These are phyloP conservation scores for Tetraselmis striata DNA, from an alignment of 139 green algal species.

Conservation along the genomic window DNA sequence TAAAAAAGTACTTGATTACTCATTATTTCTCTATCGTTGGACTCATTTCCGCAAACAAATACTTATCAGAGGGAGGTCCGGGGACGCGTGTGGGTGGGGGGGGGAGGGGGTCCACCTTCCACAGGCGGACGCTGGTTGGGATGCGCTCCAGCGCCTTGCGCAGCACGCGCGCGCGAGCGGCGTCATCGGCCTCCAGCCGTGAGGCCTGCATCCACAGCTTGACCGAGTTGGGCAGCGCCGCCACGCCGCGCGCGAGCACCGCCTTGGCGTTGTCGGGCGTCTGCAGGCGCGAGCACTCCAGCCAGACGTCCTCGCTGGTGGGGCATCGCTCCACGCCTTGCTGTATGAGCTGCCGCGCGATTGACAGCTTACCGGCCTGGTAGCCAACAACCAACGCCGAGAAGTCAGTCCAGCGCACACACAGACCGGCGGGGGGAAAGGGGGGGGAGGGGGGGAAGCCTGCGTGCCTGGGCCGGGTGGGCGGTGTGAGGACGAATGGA, in stretches of 20 bases:
- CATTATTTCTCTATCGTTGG: too few relatives aligned
- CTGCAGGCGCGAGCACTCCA: constrained; percentile 88
- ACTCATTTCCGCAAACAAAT: too few relatives aligned
- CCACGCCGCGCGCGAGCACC: constrained; percentile 83
- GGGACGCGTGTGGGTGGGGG: too few relatives aligned
- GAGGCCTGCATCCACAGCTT: constrained; percentile 37
- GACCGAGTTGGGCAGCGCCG: constrained; percentile 53
- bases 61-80: too few relatives aligned
- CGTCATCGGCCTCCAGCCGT: constrained; percentile 65
- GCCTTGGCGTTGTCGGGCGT: constrained; percentile 65
- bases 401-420: too few relatives aligned
- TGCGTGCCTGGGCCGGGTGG: constrained; percentile 49
- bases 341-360: constrained; percentile 57
- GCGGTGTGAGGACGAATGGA: constrained; percentile 9
- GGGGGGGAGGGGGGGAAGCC: constrained; percentile 18
- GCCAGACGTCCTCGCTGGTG: constrained; percentile 93
- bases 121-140: constrained; percentile 75
- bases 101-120: constrained; percentile 69
- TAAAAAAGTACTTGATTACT: too few relatives aligned
- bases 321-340: constrained; percentile 91
- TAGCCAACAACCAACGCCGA: too few relatives aligned
- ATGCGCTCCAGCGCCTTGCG: constrained; percentile 85
- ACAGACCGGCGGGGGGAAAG: not conserved
- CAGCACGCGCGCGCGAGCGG: constrained; percentile 80
- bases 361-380: constrained; percentile 34